A percentile compares a stretch with the other conserved stretches of the same genome.
Evolutionary conservation across 140 eudicot genomes (phyloP).

Genomic region (Flaveria floridana): DNA sequence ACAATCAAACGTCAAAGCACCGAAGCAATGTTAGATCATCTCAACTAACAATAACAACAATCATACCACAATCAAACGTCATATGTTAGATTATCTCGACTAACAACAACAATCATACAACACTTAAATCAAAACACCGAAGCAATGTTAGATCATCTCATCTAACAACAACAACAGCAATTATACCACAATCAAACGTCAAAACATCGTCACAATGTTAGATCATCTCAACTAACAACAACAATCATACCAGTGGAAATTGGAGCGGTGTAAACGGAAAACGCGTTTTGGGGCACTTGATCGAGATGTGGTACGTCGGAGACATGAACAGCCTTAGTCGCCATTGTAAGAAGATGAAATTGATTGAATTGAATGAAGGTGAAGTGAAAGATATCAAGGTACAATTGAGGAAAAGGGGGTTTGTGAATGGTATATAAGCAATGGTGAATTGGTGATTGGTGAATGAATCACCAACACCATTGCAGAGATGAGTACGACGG

Average conservation of each 20-base stretch:
- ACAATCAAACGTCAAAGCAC: no score
- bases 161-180: no score
- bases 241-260: conserved; percentile 43
- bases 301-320: conserved; percentile 88
- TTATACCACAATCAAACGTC: no score
- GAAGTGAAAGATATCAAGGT: conserved; percentile 18
- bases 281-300: conserved; percentile 57
- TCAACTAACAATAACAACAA: no score
- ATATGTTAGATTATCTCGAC: no score
- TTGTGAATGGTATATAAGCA: conserved; percentile 43
- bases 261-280: conserved; percentile 47
- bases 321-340: conserved; percentile 83
- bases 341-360: conserved; percentile 37
- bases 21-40: no score
- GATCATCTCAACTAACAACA: background rate
- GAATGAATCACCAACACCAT: conserved; percentile 10
- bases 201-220: no score
- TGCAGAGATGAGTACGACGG: conserved; percentile 16
- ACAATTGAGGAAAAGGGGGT: background rate
- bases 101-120: no score
- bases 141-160: no score
- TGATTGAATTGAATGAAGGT: background rate
- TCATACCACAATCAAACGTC: no score
- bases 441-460: background rate
- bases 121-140: no score